These are phyloP conservation scores for Didymella pinodella DNA, from an alignment of 2,329 filamentous ascomycete genomes.

Conservation along the genomic window DNA sequence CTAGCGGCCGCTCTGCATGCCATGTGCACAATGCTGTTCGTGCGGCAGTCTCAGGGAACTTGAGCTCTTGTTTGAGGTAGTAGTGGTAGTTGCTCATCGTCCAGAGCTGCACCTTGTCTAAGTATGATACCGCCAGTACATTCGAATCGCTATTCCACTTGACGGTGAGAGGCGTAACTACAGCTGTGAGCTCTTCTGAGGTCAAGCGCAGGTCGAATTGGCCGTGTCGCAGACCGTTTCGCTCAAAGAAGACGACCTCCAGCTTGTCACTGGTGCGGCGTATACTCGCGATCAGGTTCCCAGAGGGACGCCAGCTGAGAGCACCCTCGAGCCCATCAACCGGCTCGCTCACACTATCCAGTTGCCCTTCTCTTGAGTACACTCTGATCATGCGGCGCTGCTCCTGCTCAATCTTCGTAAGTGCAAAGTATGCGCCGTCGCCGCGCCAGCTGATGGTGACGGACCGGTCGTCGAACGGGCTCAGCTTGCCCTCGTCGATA, in stretches of 20 bases:
- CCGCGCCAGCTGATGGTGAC: constrained; percentile 90
- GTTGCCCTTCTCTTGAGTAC: constrained; percentile 85
- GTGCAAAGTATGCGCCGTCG: constrained; percentile 87
- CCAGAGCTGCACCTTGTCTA: constrained; percentile 86
- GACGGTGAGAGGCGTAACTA: constrained; percentile 69
- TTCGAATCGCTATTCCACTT: constrained; percentile 93
- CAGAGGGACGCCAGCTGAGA: constrained; percentile 89
- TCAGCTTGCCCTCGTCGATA: constrained; percentile 82
- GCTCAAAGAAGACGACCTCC: constrained; percentile 93
- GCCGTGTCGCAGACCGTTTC: constrained; percentile 96
- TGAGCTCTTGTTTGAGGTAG: constrained; percentile 92
- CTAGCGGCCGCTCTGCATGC: constrained; percentile 86
- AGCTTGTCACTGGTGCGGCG: constrained; percentile 74
- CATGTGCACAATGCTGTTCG: constrained; percentile 58
- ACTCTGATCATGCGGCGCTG: constrained; percentile 83
- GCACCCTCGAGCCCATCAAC: constrained; percentile 89
- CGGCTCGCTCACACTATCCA: constrained; percentile 94
- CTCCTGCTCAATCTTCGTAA: constrained; percentile 77
- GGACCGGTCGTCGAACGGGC: constrained; percentile 73
- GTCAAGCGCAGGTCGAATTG: constrained; percentile 82
- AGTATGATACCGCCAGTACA: constrained; percentile 81
- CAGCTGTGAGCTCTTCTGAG: constrained; percentile 63
- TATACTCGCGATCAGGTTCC: constrained; percentile 88
- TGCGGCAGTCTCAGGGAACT: constrained; percentile 32
- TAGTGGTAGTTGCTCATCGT: constrained; percentile 98